Percentiles rank a stretch among this genome's conserved stretches.
Conservation (phyloP, 768 basidiomycete genomes). For the Pleurotus pulmonarius region DNA sequence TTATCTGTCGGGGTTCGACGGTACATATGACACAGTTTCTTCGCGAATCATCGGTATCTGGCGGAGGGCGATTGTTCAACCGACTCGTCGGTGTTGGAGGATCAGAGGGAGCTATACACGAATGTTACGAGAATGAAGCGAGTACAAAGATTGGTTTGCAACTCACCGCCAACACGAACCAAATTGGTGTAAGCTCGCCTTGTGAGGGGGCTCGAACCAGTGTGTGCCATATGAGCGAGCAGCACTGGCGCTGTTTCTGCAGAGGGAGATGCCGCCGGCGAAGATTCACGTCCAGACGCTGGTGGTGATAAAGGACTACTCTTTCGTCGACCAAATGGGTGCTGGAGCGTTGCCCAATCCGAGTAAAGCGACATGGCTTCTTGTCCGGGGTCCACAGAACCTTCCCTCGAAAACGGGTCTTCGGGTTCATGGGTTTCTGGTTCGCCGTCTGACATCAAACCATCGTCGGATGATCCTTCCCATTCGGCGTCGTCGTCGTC, state of each 20-base stretch:
- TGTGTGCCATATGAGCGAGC: slow-evolving; percentile 49
- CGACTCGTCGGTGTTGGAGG: slow-evolving; percentile 21
- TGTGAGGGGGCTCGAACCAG: slow-evolving; percentile 42
- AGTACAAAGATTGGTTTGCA: neutral
- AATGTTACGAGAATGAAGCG: neutral
- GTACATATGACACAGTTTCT: slow-evolving; percentile 69
- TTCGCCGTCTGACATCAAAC: slow-evolving; percentile 27
- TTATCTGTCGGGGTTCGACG: slow-evolving; percentile 61
- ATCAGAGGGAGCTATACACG: slow-evolving; percentile 21
- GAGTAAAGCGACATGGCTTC: slow-evolving; percentile 3
- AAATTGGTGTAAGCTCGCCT: slow-evolving; percentile 43
- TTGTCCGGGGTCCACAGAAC: neutral
- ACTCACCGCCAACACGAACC: slow-evolving; percentile 5
- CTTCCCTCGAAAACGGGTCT: neutral
- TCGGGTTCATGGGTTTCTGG: slow-evolving; percentile 5
- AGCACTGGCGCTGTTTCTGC: slow-evolving; percentile 35
- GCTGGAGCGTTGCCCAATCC: slow-evolving; percentile 10
- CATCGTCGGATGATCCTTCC: slow-evolving; percentile 22
- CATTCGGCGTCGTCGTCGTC: slow-evolving; percentile 33
- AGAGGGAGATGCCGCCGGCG: slow-evolving; percentile 7
- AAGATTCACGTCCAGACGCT: no score
- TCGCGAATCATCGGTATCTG: slow-evolving; percentile 14
- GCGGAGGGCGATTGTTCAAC: slow-evolving; percentile 7
- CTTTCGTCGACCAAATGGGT: slow-evolving; percentile 10
- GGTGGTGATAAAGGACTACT: slow-evolving; percentile 15